A percentile compares a stretch with the other conserved stretches of the same genome.
phyloP scores from a whole-genome alignment of 1,139 yeast species.

The Scheffersomyces stambukii region DNA sequence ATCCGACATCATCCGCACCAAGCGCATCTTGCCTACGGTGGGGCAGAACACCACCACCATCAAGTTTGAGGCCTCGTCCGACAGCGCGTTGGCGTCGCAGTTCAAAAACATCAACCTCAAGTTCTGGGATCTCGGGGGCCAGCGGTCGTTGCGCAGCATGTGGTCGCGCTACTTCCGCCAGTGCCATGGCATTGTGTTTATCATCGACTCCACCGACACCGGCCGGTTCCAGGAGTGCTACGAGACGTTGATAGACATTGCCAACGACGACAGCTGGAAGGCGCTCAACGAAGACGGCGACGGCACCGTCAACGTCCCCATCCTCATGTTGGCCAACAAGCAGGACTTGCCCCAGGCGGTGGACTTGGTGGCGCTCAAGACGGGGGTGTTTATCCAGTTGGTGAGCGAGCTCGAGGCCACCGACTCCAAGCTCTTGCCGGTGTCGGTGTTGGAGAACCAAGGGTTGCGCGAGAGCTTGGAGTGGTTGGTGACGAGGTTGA shows the following conservation, averaged over 20 bases:
- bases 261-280: slow-evolving; percentile 41
- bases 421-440: slow-evolving; percentile 84
- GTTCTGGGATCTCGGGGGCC: slow-evolving; percentile 98
- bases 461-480: slow-evolving; percentile 85
- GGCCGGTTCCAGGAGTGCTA: slow-evolving; percentile 81
- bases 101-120: slow-evolving; percentile 58
- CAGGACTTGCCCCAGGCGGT: slow-evolving; percentile 78
- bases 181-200: slow-evolving; percentile 88
- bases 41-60: slow-evolving; percentile 62
- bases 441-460: slow-evolving; percentile 81
- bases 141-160: slow-evolving; percentile 69
- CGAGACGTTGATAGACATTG: slow-evolving; percentile 48
- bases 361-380: slow-evolving; percentile 75
- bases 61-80: slow-evolving; percentile 28
- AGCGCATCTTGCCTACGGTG: slow-evolving; percentile 44
- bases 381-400: slow-evolving; percentile 73
- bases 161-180: slow-evolving; percentile 85
- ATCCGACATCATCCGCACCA: slow-evolving; percentile 30
- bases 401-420: slow-evolving; percentile 83
- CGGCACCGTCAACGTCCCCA: slow-evolving; percentile 63
- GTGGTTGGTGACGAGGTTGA: slow-evolving; percentile 77
- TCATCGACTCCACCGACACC: slow-evolving; percentile 87
- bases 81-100: slow-evolving; percentile 20
- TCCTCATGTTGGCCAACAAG: slow-evolving; percentile 91
- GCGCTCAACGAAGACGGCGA: slow-evolving; percentile 42